A percentile compares a stretch with the other conserved stretches of the same genome.
These are phyloP conservation scores for Leccinum truebloodii DNA, from an alignment of 768 basidiomycete genomes.

Conservation along the genomic window DNA sequence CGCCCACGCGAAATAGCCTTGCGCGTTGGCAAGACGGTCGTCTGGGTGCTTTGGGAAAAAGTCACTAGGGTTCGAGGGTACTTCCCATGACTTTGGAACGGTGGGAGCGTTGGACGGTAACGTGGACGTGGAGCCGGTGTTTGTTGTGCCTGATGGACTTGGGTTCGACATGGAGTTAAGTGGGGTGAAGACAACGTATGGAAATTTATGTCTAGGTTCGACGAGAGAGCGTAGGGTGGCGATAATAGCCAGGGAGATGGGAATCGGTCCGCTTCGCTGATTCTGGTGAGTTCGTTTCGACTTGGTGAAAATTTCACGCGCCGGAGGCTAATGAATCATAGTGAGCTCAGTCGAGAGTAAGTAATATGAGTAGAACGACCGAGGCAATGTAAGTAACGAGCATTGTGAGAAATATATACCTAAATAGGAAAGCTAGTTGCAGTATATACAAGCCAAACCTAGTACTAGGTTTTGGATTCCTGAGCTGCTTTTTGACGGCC, in stretches of 20 bases:
- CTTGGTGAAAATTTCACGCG: background rate
- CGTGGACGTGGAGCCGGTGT: background rate
- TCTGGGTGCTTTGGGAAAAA: background rate
- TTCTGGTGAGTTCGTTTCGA: background rate
- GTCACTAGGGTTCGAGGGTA: background rate
- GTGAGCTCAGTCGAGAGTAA: too few species aligned
- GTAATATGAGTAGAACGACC: too few species aligned
- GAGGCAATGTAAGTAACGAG: too few species aligned
- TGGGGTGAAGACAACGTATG: background rate
- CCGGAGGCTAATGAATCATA: too few species aligned
- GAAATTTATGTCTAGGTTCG: background rate
- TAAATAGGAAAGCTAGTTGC: too few species aligned
- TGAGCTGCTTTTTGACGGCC: too few species aligned
- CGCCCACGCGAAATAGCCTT: background rate
- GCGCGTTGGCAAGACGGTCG: background rate
- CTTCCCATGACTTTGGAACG: background rate
- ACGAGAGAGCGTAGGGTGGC: background rate
- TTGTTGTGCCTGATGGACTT: background rate
- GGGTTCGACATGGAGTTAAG: background rate
- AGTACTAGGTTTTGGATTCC: too few species aligned
- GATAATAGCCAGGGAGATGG: background rate
- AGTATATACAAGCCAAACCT: too few species aligned
- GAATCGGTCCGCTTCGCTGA: background rate
- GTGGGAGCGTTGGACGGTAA: background rate
- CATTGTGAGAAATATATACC: too few species aligned